Percentiles rank a stretch among this genome's conserved stretches.
Conservation (phyloP, 345 rosid genomes). For the Nephelium lappaceum region DNA sequence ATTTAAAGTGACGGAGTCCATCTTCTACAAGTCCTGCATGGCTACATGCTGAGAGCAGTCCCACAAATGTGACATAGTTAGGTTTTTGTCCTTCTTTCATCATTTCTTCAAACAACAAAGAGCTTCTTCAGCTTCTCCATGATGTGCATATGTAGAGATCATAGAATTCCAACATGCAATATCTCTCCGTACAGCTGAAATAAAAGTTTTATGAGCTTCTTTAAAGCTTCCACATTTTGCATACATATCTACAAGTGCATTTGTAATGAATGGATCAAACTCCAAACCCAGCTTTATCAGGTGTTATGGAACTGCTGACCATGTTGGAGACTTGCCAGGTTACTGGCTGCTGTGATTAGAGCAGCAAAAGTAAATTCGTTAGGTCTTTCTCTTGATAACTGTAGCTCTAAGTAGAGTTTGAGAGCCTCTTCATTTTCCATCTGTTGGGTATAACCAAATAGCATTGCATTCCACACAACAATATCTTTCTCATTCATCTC, state of each 20-base stretch:
- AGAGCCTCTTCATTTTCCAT: conserved; percentile 66
- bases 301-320: conserved; percentile 70
- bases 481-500: conserved; percentile 67
- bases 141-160: conserved; percentile 67
- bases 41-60: conserved; percentile 75
- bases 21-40: conserved; percentile 71
- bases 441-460: conserved; percentile 65
- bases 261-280: conserved; percentile 54
- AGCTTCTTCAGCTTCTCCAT: conserved; percentile 64
- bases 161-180: conserved; percentile 74
- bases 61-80: conserved; percentile 65
- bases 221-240: conserved; percentile 74
- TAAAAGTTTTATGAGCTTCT: conserved; percentile 57
- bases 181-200: conserved; percentile 44
- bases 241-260: conserved; percentile 74
- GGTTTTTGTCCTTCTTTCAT: conserved; percentile 58
- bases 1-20: conserved; percentile 51
- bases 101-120: conserved; percentile 59
- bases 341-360: conserved; percentile 63
- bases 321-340: conserved; percentile 59
- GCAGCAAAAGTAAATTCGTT: conserved; percentile 67
- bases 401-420: conserved; percentile 51
- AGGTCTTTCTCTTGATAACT: conserved; percentile 49
- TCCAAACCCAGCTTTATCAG: conserved; percentile 47
- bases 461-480: conserved; percentile 81